Conservation (phyloP, 2,329 filamentous ascomycete species). For the Chrysoporthe puriensis region DNA sequence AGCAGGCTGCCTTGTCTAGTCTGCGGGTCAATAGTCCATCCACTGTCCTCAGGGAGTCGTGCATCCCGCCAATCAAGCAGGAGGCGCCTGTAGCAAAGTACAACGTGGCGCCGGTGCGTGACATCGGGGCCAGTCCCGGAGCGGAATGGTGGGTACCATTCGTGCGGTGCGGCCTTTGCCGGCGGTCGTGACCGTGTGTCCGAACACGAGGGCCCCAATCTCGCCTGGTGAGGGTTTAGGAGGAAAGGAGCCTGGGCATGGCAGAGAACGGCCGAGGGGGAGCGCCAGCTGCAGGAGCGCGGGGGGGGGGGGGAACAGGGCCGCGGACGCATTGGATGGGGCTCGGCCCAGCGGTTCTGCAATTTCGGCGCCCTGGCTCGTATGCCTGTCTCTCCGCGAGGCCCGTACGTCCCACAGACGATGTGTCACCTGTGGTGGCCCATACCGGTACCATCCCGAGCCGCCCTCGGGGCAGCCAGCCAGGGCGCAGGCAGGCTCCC, state of each 20-base stretch:
- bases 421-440: no score
- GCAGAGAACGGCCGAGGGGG: neutral
- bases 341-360: no score
- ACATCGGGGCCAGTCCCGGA: slow-evolving; percentile 9
- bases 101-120: slow-evolving; percentile 10
- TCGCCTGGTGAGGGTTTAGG: neutral
- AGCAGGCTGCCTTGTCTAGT: neutral
- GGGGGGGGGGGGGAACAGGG: no score
- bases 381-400: no score
- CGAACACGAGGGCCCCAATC: slow-evolving; percentile 15
- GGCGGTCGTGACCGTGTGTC: neutral
- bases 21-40: slow-evolving; percentile 8
- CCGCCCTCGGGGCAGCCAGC: neutral
- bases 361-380: no score
- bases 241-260: neutral
- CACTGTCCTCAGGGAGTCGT: neutral
- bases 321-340: no score
- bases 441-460: neutral
- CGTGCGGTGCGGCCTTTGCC: neutral
- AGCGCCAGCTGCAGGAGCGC: neutral
- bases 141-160: neutral
- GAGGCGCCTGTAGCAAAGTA: neutral
- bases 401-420: no score
- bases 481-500: neutral
- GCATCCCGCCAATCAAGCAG: neutral